phyloP scores from a whole-genome alignment of 305 asterid genomes.

The Fraxinus angustifolia region DNA sequence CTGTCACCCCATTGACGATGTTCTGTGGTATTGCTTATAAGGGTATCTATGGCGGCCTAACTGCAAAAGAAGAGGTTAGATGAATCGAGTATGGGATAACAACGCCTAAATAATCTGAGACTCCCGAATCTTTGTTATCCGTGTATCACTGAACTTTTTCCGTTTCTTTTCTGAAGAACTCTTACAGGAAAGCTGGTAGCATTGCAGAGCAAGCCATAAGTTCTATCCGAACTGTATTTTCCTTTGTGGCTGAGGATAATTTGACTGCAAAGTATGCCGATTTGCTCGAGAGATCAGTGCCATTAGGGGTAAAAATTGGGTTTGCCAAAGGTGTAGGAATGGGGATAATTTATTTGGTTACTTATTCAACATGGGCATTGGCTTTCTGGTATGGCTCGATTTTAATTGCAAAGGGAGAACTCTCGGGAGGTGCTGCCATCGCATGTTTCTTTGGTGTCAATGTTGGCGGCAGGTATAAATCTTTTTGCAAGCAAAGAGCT shows the following conservation, averaged over 20 bases:
- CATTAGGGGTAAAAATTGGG: conserved; percentile 63
- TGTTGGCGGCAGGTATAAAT: conserved; percentile 68
- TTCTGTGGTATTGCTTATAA: conserved; percentile 76
- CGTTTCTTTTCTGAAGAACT: conserved; percentile 39
- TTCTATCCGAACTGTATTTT: conserved; percentile 64
- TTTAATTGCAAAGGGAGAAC: conserved; percentile 42
- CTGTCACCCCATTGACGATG: conserved; percentile 82
- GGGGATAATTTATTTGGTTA: conserved; percentile 73
- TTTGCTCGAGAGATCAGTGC: conserved; percentile 46
- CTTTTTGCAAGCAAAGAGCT: background rate
- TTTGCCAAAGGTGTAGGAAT: conserved; percentile 81
- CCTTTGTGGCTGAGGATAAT: conserved; percentile 76
- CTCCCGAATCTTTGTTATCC: background rate
- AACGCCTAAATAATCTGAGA: background rate
- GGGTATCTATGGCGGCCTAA: conserved; percentile 71
- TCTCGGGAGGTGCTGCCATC: conserved; percentile 72
- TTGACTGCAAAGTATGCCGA: conserved; percentile 54
- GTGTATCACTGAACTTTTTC: conserved; percentile 15
- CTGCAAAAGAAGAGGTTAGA: conserved; percentile 81
- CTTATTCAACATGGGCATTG: conserved; percentile 83
- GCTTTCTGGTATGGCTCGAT: conserved; percentile 90
- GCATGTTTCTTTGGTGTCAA: conserved; percentile 90
- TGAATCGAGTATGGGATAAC: background rate
- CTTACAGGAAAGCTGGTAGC: conserved; percentile 69
- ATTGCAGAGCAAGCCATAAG: conserved; percentile 80